These are phyloP conservation scores for Dendrobium chrysotoxum DNA, from an alignment of 106 monocot genomes.

Conservation along the genomic window DNA sequence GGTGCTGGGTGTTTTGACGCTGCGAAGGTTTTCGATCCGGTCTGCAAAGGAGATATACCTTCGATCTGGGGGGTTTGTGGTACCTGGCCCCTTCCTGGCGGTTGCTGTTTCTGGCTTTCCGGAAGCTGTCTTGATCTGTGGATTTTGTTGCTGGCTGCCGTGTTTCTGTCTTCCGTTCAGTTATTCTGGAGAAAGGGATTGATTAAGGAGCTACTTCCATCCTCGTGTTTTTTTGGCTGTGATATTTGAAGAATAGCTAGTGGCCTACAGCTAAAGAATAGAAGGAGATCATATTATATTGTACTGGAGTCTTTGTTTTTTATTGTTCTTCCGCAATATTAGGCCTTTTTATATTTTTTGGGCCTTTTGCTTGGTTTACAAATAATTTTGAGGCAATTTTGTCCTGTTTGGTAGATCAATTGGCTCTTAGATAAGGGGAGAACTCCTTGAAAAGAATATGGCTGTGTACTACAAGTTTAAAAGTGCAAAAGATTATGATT, in stretches of 20 bases:
- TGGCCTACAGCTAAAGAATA: neutral
- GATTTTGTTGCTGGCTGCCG: slow-evolving; percentile 3
- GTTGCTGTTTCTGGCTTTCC: neutral
- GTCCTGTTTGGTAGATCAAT: slow-evolving; percentile 3
- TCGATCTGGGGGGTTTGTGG: neutral
- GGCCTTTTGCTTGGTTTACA: slow-evolving; percentile 5
- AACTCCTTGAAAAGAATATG: slow-evolving; percentile 39
- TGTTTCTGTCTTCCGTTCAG: no score
- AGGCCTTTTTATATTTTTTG: slow-evolving; percentile 2
- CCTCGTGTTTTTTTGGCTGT: neutral
- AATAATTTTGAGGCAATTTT: slow-evolving; percentile 8
- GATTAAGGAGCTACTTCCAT: neutral
- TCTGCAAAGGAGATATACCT: neutral
- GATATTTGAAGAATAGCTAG: slow-evolving; percentile 2
- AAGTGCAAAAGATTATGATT: slow-evolving; percentile 91
- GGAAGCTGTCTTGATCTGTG: neutral
- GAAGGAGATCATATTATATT: neutral
- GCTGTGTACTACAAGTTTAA: slow-evolving; percentile 99
- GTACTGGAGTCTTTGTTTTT: slow-evolving; percentile 3
- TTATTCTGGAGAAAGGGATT: neutral
- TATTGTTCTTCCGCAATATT: slow-evolving; percentile 5
- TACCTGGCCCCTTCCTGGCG: no score
- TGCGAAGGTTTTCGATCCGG: neutral
- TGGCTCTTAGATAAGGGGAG: slow-evolving; percentile 2
- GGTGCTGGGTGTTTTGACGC: neutral